These are phyloP conservation scores for Pezicula neosporulosa DNA, from an alignment of 2,329 filamentous ascomycete species.

Conservation along the genomic window DNA sequence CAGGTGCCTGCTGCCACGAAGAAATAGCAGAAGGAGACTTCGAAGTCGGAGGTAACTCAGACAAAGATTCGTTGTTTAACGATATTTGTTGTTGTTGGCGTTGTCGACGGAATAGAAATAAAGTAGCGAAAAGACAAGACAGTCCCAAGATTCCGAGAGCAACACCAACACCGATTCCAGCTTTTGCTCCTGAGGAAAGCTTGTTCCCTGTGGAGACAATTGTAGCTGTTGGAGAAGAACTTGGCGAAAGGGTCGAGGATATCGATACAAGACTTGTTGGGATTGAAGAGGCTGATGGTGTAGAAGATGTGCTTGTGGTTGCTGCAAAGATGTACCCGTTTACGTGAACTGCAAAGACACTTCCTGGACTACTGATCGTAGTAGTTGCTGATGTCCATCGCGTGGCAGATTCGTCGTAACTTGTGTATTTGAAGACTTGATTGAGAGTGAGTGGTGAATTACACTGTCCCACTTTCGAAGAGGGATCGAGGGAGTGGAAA, in stretches of 20 bases:
- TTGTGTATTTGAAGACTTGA: slow-evolving; percentile 5
- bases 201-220: not conserved
- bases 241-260: not conserved
- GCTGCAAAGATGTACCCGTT: slow-evolving; percentile 7
- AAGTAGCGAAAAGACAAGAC: not conserved
- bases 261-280: not conserved
- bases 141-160: not conserved
- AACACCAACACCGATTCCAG: not conserved
- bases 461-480: slow-evolving; percentile 2
- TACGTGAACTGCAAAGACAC: slow-evolving; percentile 4
- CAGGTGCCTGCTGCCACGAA: no score
- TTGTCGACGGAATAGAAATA: not conserved
- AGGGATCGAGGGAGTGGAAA: slow-evolving; percentile 1
- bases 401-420: not conserved
- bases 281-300: not conserved
- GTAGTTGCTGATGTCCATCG: not conserved
- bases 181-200: not conserved
- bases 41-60: no score
- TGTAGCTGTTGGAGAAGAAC: not conserved
- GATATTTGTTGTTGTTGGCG: no score
- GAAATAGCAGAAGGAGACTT: no score
- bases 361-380: not conserved
- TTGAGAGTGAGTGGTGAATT: slow-evolving; percentile 2
- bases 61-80: no score
- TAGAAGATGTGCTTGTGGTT: not conserved